Percentiles rank a stretch among this genome's conserved stretches.
phyloP scores from a whole-genome alignment of 2,329 filamentous ascomycete species.

The Colletotrichum karsti region DNA sequence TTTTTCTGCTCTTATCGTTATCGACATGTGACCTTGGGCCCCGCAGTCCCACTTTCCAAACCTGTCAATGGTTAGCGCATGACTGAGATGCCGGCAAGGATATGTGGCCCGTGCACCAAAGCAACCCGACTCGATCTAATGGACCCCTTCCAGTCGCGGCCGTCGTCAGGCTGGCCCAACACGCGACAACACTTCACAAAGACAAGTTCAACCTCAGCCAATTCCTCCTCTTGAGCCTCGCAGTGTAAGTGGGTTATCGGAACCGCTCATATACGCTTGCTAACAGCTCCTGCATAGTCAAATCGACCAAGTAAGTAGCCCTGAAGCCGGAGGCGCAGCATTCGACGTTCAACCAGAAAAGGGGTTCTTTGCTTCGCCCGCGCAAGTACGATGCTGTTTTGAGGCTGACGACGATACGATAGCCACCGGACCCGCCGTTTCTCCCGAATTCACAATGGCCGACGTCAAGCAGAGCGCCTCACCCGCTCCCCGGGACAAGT shows the following conservation, averaged over 20 bases:
- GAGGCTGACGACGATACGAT: slow-evolving; percentile 1
- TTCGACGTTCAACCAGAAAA: slow-evolving; percentile 1
- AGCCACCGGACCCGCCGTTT: background rate
- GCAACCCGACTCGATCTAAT: slow-evolving; percentile 21
- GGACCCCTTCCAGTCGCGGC: slow-evolving; percentile 12
- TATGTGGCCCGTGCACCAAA: slow-evolving; percentile 14
- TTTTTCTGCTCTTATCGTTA: slow-evolving; percentile 30
- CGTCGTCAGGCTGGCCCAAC: slow-evolving; percentile 13
- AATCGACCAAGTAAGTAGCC: slow-evolving; percentile 6
- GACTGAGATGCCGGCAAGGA: background rate
- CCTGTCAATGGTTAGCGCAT: slow-evolving; percentile 5
- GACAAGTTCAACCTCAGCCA: background rate
- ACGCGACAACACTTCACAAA: slow-evolving; percentile 5
- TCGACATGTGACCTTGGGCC: slow-evolving; percentile 28
- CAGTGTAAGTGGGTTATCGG: background rate
- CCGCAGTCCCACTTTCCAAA: background rate
- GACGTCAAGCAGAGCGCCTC: slow-evolving; percentile 45
- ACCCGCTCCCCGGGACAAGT: slow-evolving; percentile 73
- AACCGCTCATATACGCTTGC: background rate
- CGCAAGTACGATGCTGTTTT: background rate
- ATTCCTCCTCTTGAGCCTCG: background rate
- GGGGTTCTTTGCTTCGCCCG: background rate
- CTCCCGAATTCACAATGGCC: slow-evolving; percentile 41
- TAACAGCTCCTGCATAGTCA: background rate
- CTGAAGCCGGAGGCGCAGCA: background rate